These are phyloP conservation scores for Crotalaria pallida DNA, from an alignment of 306 rosid species.

Conservation along the genomic window DNA sequence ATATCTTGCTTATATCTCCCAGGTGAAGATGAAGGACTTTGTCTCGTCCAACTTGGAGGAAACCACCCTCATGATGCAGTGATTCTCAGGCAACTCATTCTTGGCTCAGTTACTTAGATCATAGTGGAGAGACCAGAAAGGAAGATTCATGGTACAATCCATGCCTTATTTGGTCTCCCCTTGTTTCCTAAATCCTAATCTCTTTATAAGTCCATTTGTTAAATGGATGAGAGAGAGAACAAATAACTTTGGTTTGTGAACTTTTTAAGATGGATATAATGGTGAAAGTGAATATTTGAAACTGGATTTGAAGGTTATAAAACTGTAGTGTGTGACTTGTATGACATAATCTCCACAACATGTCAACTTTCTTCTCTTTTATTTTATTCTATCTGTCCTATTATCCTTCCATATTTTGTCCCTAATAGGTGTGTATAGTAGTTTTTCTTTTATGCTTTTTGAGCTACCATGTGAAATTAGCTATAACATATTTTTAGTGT, in stretches of 20 bases:
- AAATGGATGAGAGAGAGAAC: slow-evolving; percentile 13
- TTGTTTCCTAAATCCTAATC: slow-evolving; percentile 3
- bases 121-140: slow-evolving; percentile 27
- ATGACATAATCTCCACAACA: not conserved
- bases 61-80: slow-evolving; percentile 27
- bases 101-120: slow-evolving; percentile 61
- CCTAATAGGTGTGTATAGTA: not conserved
- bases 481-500: not conserved
- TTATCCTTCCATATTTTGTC: not conserved
- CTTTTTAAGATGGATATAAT: slow-evolving; percentile 8
- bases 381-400: not conserved
- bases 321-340: not conserved
- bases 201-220: slow-evolving; percentile 27
- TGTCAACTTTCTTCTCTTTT: not conserved
- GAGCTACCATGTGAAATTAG: not conserved
- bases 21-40: slow-evolving; percentile 42
- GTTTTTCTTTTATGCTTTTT: not conserved
- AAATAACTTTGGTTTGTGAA: slow-evolving; percentile 5
- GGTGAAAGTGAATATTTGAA: not conserved
- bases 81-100: slow-evolving; percentile 86
- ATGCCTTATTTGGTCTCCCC: slow-evolving; percentile 23
- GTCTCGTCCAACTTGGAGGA: slow-evolving; percentile 26
- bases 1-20: slow-evolving; percentile 22
- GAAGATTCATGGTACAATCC: slow-evolving; percentile 20
- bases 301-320: slow-evolving; percentile 8